phyloP scores from a whole-genome alignment of 768 basidiomycete species.

The Suillus plorans region DNA sequence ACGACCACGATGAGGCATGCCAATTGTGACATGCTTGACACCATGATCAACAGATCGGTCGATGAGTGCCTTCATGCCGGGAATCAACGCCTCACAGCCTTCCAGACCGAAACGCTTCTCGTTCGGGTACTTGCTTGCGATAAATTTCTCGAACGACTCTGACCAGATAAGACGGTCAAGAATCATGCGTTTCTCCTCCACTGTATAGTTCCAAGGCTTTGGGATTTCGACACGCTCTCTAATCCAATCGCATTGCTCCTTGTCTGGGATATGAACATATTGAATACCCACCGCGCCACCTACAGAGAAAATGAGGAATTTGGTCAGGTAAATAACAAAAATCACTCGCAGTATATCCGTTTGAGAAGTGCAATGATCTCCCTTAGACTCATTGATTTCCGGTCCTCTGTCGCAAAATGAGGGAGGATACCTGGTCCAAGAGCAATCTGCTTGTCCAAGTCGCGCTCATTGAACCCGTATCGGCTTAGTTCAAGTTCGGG shows the following conservation, averaged over 20 bases:
- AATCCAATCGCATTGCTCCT: constrained; percentile 99
- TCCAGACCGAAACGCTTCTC: constrained; percentile 99
- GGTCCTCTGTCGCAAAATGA: constrained; percentile 86
- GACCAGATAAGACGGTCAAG: constrained; percentile 99
- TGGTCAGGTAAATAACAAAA: background rate
- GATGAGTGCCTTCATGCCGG: constrained; percentile 99
- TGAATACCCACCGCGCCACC: constrained; percentile 88
- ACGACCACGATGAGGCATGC: constrained; percentile 99
- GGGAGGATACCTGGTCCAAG: constrained; percentile 96
- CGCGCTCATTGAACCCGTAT: constrained; percentile 93
- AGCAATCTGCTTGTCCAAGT: constrained; percentile 91
- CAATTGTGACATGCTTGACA: constrained; percentile 93
- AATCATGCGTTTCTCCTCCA: constrained; percentile 99
- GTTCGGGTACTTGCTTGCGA: constrained; percentile 97
- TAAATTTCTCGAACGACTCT: constrained; percentile 99
- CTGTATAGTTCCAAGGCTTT: constrained; percentile 95
- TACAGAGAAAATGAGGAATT: constrained; percentile 28
- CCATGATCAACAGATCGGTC: constrained; percentile 97
- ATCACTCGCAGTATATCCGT: constrained; percentile 86
- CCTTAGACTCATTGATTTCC: constrained; percentile 82
- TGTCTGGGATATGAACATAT: constrained; percentile 95
- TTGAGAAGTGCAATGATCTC: constrained; percentile 91
- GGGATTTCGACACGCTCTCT: constrained; percentile 94
- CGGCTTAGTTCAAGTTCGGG: constrained; percentile 92
- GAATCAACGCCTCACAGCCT: constrained; percentile 95